Conservation (phyloP, 2,329 filamentous ascomycete genomes). For the Mycogone perniciosa region DNA sequence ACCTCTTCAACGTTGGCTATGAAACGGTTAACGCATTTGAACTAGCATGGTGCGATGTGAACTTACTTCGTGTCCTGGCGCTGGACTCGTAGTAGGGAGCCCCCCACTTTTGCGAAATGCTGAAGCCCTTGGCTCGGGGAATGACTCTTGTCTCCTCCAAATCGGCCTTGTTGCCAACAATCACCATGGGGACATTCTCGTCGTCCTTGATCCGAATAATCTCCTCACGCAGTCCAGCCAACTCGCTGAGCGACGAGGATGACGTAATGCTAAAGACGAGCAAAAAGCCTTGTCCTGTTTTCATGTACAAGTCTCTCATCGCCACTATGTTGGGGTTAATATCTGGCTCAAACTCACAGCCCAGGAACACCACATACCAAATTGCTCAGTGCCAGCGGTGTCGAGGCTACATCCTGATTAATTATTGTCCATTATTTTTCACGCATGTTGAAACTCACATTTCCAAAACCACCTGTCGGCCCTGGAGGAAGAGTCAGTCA, state of each 20-base stretch:
- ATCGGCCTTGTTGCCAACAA: conserved; percentile 89
- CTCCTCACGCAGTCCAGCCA: conserved; percentile 76
- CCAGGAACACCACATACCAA: conserved; percentile 54
- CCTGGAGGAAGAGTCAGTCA: conserved; percentile 42
- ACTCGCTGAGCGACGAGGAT: conserved; percentile 72
- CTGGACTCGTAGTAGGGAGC: conserved; percentile 90
- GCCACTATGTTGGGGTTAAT: conserved; percentile 36
- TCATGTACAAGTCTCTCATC: conserved; percentile 84
- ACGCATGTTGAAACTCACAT: conserved; percentile 53
- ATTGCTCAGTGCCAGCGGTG: conserved; percentile 87
- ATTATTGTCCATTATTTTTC: not conserved
- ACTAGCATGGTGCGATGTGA: not conserved
- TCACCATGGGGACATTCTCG: conserved; percentile 77
- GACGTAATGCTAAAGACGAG: conserved; percentile 91
- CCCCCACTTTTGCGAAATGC: conserved; percentile 80
- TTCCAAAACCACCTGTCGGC: conserved; percentile 81
- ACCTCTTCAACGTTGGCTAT: conserved; percentile 84
- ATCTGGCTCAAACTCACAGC: not conserved
- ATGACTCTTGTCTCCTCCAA: conserved; percentile 80
- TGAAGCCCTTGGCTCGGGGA: conserved; percentile 71
- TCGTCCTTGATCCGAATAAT: conserved; percentile 89
- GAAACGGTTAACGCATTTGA: conserved; percentile 18
- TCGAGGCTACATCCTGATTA: conserved; percentile 55
- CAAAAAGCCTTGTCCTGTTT: conserved; percentile 84
- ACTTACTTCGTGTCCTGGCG: conserved; percentile 64